Evolutionary conservation across 768 basidiomycete species (phyloP), one percentile per base, ranked within the genome.

Genomic region (Rhodotorula toruloides): DNA sequence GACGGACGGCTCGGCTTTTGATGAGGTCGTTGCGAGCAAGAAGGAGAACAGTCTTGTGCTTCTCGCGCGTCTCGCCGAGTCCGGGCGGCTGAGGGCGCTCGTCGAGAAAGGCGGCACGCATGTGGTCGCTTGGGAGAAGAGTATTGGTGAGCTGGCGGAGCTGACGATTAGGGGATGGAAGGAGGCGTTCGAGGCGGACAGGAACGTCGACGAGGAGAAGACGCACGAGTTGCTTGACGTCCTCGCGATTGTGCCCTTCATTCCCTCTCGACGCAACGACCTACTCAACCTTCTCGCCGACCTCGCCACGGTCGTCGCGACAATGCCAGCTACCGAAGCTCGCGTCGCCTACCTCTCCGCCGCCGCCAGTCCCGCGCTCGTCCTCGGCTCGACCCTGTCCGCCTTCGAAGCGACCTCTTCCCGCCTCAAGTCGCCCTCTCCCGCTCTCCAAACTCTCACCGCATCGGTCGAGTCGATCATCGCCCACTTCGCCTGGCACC

Each of bases 31-130:
- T 10, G 36, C 53, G 36, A 57, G 76, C 40, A 77, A 77, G 76
- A 58, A 67, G 34, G 76, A 76, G 12, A 66, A 76, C 44, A 77
- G 77, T 60, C 77, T 76, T 34, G 55, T 71, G 3, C 71, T 79
- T 9, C 73, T 79, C 46, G 75, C 75, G 27, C 72, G 68, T 8
- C 75, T 79, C 19, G 76, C 77, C 4, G 58, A 65, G 49, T 58
- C 71, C 14, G 79, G 77, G 0, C 71, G 74, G 54, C 67, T 79
- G 4, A 42, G 74, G 1, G 72, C 37, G 25, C 36, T 68, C 19
- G 43, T 61, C 7, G 55, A 49, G 36, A 42, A 54, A 47, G 60
- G 48, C 8, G 53, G 61, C 16, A 53, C 57, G 9, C 58, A 64
- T 10, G 54, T 61, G 12, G 49, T 31, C 14, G 52, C 59, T 16